Evolutionary conservation across 768 basidiomycete species (phyloP), one percentile per base, ranked within the genome.

Genomic region (Trametes elegans): DNA sequence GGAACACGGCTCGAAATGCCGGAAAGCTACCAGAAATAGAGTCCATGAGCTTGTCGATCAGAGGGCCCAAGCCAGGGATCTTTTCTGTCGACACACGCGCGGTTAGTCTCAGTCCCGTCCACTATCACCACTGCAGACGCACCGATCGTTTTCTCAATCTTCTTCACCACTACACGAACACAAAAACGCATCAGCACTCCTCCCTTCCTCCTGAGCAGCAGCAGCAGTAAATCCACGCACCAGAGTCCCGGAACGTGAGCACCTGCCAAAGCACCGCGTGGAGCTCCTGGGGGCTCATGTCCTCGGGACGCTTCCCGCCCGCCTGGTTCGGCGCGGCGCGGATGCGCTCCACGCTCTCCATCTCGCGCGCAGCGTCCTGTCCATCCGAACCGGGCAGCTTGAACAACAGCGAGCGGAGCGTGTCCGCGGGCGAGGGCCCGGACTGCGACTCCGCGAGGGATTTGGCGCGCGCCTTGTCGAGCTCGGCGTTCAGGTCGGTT

Each of bases 241-340:
- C 81, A 5, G 83, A 83, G 71, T 96, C 93, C 45, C 92, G 78
- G 73, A 95, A 95, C 24, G 76, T 84, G 66, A 98, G 69, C 6
- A 96, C 83, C 71, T 91, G 83, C 92, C 93, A 95, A 19, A 95
- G 71, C 3, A 85, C 82, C 1, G 80, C 73, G 68, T 94, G 91
- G 45, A 96, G 62, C 69, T 98, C 92, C 70, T 95, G 90, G 3
- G 94, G 93, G 47, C 73, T 84, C 92, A 98, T 90, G 16, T 89
- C 81, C 57, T 85, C 82, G 0, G 93, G 89, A 13, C 76, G 73
- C 68, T 84, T 88, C 5, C 86, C 88, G 0, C 83, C 84, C 9
- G 73, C 59, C n/a, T 53, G 53, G 1, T 24, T 16, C 1, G 81
- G 76, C 0, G 79, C 80, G 0, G 82, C 80, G 13, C 88, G 72